phyloP scores from a whole-genome alignment of 768 basidiomycete genomes.

The Symmetrospora coprosmae region DNA sequence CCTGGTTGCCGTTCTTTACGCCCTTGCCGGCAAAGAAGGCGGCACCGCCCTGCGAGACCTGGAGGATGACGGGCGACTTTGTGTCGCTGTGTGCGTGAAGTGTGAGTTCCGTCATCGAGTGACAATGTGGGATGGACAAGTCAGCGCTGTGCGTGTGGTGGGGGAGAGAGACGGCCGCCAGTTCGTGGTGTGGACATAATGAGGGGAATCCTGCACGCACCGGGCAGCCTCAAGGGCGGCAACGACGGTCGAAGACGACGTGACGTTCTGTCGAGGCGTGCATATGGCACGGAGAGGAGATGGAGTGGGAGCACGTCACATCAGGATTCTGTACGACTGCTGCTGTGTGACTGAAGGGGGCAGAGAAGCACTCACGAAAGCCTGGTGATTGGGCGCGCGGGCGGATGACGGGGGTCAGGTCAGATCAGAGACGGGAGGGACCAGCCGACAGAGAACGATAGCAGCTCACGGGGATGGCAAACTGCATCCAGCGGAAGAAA shows the following conservation, averaged over 20 bases:
- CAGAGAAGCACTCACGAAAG: conserved; percentile 38
- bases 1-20: conserved; percentile 81
- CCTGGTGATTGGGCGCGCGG: conserved; percentile 27
- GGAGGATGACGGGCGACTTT: conserved; percentile 94
- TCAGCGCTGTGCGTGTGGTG: too few species aligned
- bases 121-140: neutral
- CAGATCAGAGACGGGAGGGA: neutral
- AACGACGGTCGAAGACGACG: conserved; percentile 88
- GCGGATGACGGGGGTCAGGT: neutral
- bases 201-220: conserved; percentile 38
- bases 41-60: conserved; percentile 90
- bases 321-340: too few species aligned
- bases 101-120: neutral
- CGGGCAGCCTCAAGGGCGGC: conserved; percentile 90
- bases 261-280: conserved; percentile 57
- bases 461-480: conserved; percentile 40
- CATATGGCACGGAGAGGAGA: neutral
- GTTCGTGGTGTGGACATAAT: neutral
- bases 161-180: neutral
- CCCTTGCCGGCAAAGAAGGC: conserved; percentile 97
- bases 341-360: neutral
- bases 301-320: neutral
- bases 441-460: neutral
- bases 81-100: conserved; percentile 52
- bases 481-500: conserved; percentile 32